Base-by-base conservation (phyloP, 371 early-diverging fungal species). In the Lichtheimia hyalospora region DNA sequence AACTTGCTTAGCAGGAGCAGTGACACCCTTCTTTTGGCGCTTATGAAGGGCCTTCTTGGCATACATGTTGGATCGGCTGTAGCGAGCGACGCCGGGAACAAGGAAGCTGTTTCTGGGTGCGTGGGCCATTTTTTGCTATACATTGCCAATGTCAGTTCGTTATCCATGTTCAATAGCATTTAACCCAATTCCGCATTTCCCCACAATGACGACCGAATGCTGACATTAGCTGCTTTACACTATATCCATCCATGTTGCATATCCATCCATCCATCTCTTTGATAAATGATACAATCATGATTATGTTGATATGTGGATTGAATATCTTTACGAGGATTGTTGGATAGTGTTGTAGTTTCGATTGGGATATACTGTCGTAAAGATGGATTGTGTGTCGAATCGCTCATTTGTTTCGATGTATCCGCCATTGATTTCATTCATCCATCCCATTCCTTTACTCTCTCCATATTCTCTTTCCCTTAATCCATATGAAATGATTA, bases 21-120 rank as follows among this genome's bases (percentile, higher is more conserved):
- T 67, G 54, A 71, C 72, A 64, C 72, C 70, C 63, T 77, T 73
- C 77, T 87, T 88, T 68, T 81, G 77, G 69, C 82, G 83, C 91
- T 95, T 95, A 86, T 89, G 90, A 58, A 88, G 79, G 58, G 86
- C 93, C 78, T 89, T 89, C 86, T 88, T 89, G 82, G 87, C 79
- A 83, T 87, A 89, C 61, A 85, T 82, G 68, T 77, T 75, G 52
- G 91, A 88, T 70, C 94, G 93, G 69, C 68, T 68, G 77, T 84
- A 84, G 65, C 89, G 90, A 71, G 84, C 69, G 65, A 95, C 86
- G 65, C 95, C 95, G 59, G 90, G 89, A 71, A 84, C 86, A 81
- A 95, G 78, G 73, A 88, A 82, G 71, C 80, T 79, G 81, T 89
- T 90, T 77, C 89, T 87, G 67, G 89, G 83, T 77, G 87, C 58